These are phyloP conservation scores for Linnemannia schmuckeri DNA, from an alignment of 192 early-diverging fungal genomes.

Conservation along the genomic window DNA sequence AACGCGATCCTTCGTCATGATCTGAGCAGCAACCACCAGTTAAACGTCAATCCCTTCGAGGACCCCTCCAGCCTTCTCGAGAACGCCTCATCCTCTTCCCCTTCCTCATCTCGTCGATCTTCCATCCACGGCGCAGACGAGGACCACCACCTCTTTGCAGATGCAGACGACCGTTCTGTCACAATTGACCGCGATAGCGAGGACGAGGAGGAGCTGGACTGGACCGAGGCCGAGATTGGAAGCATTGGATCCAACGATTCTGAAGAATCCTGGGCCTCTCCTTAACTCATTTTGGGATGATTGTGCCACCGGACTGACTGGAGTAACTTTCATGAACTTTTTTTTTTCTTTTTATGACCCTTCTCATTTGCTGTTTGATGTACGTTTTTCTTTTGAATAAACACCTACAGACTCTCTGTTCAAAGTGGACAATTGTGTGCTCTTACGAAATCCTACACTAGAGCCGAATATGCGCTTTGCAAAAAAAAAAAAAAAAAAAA, in stretches of 20 bases:
- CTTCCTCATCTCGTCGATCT: conserved; percentile 10
- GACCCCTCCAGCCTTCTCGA: conserved; percentile 25
- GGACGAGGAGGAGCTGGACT: conserved; percentile 27
- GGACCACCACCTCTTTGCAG: conserved; percentile 18
- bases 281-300: neutral
- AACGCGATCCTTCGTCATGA: conserved; percentile 43
- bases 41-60: conserved; percentile 45
- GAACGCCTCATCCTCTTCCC: conserved; percentile 5
- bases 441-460: too few species aligned
- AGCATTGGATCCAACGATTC: conserved; percentile 44
- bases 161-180: conserved; percentile 39
- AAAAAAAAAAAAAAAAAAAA: too few species aligned
- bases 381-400: too few species aligned
- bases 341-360: too few species aligned
- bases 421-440: too few species aligned
- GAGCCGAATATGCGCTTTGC: too few species aligned
- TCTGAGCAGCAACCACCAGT: conserved; percentile 41
- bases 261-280: conserved; percentile 46
- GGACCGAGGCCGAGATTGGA: conserved; percentile 52
- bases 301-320: too few species aligned
- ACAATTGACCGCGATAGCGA: conserved; percentile 36
- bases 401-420: too few species aligned
- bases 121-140: conserved; percentile 13
- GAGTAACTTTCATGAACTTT: too few species aligned
- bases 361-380: too few species aligned